Base-by-base conservation (phyloP, 176 grass and related monocot species). In the Rhipidocladum racemiflorum region DNA sequence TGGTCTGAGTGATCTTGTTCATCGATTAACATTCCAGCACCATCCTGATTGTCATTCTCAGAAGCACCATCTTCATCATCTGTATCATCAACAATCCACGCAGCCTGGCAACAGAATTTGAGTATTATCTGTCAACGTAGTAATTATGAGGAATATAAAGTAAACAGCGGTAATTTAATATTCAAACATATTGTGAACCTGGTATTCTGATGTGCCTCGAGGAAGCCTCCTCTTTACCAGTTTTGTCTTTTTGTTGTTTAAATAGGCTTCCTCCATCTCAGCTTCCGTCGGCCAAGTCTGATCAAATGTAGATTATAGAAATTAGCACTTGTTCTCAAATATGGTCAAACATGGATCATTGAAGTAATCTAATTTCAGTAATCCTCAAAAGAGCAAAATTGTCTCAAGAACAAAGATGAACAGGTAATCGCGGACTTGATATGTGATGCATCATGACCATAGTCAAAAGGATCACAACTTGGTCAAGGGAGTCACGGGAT, bases 221-320 rank as follows among this genome's bases (percentile, higher is more conserved):
- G 92, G 96, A 88, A 98, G 90, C 88, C 87, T 91, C 82, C 90
- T 91, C 87, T 88, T 93, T 56, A 81, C 81, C 68, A 89, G 17
- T 54, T 91, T 93, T 72, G 21, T 87, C 48, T 95, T 81, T 88
- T 91, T 93, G 69, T 88, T 98, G 77, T 68, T 88, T 70, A 56
- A 18, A 42, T 79, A 65, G 44, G 76, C 61, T 79, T 66, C 61
- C 44, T 65, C 76, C 61, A 79, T 79, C 61, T 79, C 76, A 24
- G 76, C 76, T 66, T 79, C 76, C 0, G 96, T 98, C 34, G 92
- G 96, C 92, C 96, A 98, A 73, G 95, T 98, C 96, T 98, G 86
- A 84, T 59, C 11, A 88, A 87, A 94, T 51, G 68, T 76, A 85
- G 48, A 87, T 76, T 81, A 6, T 59, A 83, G 44, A 73, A 50